Base-by-base conservation (phyloP, 2,329 filamentous ascomycete species). In the Thelonectria rubi region DNA sequence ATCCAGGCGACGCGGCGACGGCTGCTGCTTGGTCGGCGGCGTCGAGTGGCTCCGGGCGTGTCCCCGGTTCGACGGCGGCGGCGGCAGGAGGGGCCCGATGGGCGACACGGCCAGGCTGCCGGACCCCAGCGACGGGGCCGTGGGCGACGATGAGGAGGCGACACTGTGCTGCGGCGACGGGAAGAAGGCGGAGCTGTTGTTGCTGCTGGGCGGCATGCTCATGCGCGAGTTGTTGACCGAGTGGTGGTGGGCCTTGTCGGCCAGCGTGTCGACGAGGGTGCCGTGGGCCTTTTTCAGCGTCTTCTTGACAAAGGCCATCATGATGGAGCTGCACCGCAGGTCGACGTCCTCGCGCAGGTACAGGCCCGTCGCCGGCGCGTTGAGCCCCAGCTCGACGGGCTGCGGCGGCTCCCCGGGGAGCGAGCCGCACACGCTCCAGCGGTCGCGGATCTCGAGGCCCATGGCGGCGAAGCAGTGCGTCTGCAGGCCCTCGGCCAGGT, bases 321-420 rank as follows among this genome's bases (percentile, higher is more conserved):
- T 85, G 64, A 95, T 80, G 60, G 93, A 80, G 71, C 93, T 94
- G 79, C 92, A 96, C 59, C 85, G 85, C 82, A 97, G 66, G 65
- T 93, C 89, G 50, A 95, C 89, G 67, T 97, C 93, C 80, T 97
- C 93, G n/a, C 91, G 84, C 43, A 97, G 80, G 73, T 93, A 96
- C 12, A 97, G 79, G 0, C 92, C 93, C 42, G 86, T 80, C 20
- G 82, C 76, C 0, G 92, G 92, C 0, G 84, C 86, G 14, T 84
- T 84, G 6, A 91, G 77, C 5, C 89, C 90, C 20, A 91, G 77
- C 77, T 94, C 91, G 11, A 85, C 77, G 0, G 86, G 82, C 70
- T 89, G 84, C 30, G 82, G 80, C 1, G 87, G 84, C 75, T 96
- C 92, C 17, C 89, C 91, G 0, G 89, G 88, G 43, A 91, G 78